A percentile compares a stretch with the other conserved stretches of the same genome.
phyloP scores from a whole-genome alignment of 2,329 filamentous ascomycete species.

The Juglanconis juglandina region DNA sequence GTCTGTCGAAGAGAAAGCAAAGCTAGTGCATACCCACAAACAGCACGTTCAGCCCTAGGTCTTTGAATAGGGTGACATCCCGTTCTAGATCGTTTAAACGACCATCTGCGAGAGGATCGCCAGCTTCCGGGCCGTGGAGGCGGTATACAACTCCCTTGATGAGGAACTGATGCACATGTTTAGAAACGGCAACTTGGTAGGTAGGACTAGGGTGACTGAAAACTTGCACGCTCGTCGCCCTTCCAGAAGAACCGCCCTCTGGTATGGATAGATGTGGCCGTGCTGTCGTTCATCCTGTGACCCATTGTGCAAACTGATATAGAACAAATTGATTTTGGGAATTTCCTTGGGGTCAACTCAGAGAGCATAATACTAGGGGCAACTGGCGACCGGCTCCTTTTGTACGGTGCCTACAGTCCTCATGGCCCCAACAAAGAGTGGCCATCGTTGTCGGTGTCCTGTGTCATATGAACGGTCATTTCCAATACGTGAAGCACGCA shows the following conservation, averaged over 20 bases:
- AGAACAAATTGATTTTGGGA: not conserved
- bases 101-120: conserved; percentile 21
- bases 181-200: not conserved
- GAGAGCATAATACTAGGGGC: too few relatives aligned
- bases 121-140: not conserved
- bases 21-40: conserved; percentile 21
- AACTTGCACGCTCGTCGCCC: conserved; percentile 8
- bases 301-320: not conserved
- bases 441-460: too few relatives aligned
- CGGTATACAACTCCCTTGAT: conserved; percentile 19
- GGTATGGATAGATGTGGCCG: not conserved
- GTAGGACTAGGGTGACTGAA: too few relatives aligned
- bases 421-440: not conserved
- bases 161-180: conserved; percentile 8
- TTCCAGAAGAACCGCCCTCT: conserved; percentile 30
- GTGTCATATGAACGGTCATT: not conserved
- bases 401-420: not conserved
- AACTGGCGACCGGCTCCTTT: not conserved
- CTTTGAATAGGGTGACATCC: conserved; percentile 24
- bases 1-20: not conserved
- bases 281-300: not conserved
- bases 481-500: not conserved
- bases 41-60: conserved; percentile 26
- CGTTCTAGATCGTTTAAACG: conserved; percentile 21
- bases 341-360: not conserved